phyloP scores from a whole-genome alignment of 83 land plant species.

The Thuja plicata region DNA sequence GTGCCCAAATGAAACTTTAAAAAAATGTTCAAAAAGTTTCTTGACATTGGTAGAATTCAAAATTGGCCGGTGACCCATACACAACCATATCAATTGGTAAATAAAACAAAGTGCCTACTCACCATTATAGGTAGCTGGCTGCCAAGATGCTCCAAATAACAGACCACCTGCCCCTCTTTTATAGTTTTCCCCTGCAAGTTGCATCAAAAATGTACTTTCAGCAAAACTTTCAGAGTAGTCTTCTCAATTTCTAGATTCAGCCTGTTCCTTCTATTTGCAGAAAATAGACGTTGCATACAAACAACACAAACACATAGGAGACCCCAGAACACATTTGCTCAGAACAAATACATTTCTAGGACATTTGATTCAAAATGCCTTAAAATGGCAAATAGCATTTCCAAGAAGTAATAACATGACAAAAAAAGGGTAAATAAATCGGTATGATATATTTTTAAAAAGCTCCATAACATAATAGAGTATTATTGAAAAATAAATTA shows the following conservation, averaged over 20 bases:
- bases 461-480: background rate
- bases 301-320: background rate
- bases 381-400: background rate
- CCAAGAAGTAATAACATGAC: background rate
- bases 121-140: slow-evolving; percentile 55
- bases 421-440: background rate
- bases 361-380: background rate
- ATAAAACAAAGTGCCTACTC: background rate
- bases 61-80: background rate
- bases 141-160: slow-evolving; percentile 64
- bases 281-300: background rate
- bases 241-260: background rate
- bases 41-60: background rate
- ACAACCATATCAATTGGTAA: background rate
- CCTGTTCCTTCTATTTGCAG: background rate
- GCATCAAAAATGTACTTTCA: background rate
- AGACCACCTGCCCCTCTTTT: slow-evolving; percentile 65
- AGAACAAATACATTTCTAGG: background rate
- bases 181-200: slow-evolving; percentile 47
- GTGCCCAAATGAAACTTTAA: background rate
- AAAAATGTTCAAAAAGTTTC: background rate
- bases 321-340: background rate
- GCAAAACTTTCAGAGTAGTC: background rate
- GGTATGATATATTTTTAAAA: background rate
- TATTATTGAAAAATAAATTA: background rate